Evolutionary conservation across 805 yeast species (phyloP).

Genomic region (Yarrowia divulgata): DNA sequence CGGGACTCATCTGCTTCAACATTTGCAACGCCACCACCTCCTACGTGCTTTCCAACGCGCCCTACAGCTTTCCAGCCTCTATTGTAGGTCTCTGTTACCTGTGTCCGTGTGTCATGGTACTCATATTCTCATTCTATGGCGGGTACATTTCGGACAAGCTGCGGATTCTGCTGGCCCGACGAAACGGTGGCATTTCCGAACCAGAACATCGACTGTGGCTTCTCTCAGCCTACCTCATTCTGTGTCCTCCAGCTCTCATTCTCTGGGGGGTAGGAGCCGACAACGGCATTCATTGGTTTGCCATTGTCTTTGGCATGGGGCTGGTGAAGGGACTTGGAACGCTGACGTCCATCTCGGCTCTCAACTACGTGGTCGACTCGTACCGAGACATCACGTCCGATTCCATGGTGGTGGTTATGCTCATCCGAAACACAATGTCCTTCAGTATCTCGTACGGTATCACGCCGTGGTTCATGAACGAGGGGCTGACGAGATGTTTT

Average conservation of each 20-base stretch:
- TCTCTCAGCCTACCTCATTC: conserved; percentile 52
- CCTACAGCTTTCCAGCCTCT: conserved; percentile 35
- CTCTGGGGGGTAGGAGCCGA: conserved; percentile 64
- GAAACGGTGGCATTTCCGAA: conserved; percentile 55
- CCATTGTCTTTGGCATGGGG: conserved; percentile 57
- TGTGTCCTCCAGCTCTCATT: conserved; percentile 57
- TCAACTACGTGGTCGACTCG: conserved; percentile 57
- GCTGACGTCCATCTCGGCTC: conserved; percentile 55
- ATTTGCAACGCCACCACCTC: conserved; percentile 31
- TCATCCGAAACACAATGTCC: conserved; percentile 58
- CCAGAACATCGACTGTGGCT: conserved; percentile 63
- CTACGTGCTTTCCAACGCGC: conserved; percentile 13
- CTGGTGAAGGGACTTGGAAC: conserved; percentile 55
- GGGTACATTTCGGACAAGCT: conserved; percentile 31
- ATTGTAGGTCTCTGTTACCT: conserved; percentile 36
- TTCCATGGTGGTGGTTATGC: conserved; percentile 58
- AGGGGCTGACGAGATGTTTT: conserved; percentile 58
- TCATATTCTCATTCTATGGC: conserved; percentile 11
- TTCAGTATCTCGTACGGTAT: conserved; percentile 61
- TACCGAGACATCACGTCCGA: conserved; percentile 55
- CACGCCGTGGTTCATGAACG: conserved; percentile 58
- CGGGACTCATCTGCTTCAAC: conserved; percentile 38
- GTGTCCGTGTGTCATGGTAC: conserved; percentile 14
- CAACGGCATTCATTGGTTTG: conserved; percentile 58
- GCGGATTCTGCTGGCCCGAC: conserved; percentile 23